Base-by-base conservation (phyloP, 352 stramenopile species). In the Albugo candida region DNA sequence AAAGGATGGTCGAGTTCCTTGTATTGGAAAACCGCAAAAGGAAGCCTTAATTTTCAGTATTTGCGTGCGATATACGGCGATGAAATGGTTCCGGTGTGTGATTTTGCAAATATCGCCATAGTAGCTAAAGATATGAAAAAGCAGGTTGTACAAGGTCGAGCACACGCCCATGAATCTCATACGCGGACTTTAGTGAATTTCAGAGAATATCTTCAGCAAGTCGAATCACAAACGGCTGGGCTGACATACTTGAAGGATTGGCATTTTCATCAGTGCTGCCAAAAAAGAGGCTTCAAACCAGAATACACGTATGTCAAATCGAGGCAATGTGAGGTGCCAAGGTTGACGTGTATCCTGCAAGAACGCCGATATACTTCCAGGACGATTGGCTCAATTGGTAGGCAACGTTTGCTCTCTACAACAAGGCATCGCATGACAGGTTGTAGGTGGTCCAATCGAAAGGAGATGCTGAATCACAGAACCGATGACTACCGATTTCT, bases 401-500 rank as follows among this genome's bases (percentile, higher is more conserved):
- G 21, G 41, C 13, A 43, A 19, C 3, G 24, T 8, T 8, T 8
- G 38, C 17, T 19, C 38, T 19, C n/a, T n/a, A n/a, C n/a, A n/a
- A 43, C 38, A 8, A 24, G 20, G 8, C 20, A 41, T 52, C 19
- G 44, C 24, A 18, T 17, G 36, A 18, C 14, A 55, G 19, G 2
- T 21, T 19, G 46, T 67, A 47, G 37, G 24, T 60, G 13, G 46
- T 41, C 11, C 20, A 12, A 27, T 17, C 0, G 13, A 37, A 35
- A 87, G 73, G 74, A 83, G 68, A 66, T 84, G 77, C 24, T 31
- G 77, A 70, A 88, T 47, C 64, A 60, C 8, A 80, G 88, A 46
- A 61, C 68, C 18, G 79, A 84, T 42, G 86, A 96, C 59, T 98
- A 97, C 64, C 81, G 85, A 44, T 99, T 99, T 52, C 84, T 97